Conservation (phyloP, 441 rosid species). For the Lepidium campestre region DNA sequence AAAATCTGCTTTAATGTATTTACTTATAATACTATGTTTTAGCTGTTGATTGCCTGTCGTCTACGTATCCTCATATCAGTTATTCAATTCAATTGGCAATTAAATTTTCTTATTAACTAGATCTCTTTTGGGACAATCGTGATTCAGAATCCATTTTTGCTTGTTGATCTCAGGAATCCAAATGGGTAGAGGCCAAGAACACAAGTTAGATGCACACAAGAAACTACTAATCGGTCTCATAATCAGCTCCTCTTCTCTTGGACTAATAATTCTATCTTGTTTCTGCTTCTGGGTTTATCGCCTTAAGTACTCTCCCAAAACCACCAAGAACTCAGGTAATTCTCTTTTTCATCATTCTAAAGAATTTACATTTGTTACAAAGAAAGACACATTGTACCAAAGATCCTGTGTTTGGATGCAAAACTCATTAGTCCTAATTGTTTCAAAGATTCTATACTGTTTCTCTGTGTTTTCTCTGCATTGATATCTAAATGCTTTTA, state of each 20-base stretch:
- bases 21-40: slow-evolving; percentile 1
- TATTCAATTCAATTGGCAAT: background rate
- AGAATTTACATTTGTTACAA: background rate
- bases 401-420: background rate
- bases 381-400: no score
- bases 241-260: slow-evolving; percentile 50
- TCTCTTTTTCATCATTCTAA: no score
- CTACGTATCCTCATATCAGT: slow-evolving; percentile 8
- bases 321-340: slow-evolving; percentile 26
- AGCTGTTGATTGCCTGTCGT: background rate
- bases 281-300: slow-evolving; percentile 49
- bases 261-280: slow-evolving; percentile 34
- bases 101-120: background rate
- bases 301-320: slow-evolving; percentile 33
- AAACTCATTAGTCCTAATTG: background rate
- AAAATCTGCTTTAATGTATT: background rate
- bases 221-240: slow-evolving; percentile 43
- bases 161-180: slow-evolving; percentile 40
- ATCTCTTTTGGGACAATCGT: no score
- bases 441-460: background rate
- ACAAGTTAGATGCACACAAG: slow-evolving; percentile 43
- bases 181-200: slow-evolving; percentile 38
- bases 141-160: no score
- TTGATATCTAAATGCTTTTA: background rate
- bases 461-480: background rate